Conservation (phyloP, 192 early-diverging fungal species). For the Oehlia diaphana region DNA sequence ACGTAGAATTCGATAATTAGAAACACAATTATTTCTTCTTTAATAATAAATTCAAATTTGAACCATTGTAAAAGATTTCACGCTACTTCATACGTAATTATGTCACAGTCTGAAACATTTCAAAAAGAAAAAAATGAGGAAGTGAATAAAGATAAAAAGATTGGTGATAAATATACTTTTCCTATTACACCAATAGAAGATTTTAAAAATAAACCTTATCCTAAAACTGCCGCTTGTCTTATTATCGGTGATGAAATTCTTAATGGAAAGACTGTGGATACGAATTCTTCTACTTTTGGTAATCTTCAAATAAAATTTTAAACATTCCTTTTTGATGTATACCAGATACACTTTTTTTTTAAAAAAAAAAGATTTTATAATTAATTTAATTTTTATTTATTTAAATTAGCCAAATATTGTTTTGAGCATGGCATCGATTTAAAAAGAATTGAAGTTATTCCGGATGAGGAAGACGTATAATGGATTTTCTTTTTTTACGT, state of each 20-base stretch:
- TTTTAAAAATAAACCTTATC: slow-evolving; percentile 25
- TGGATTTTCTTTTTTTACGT: not conserved
- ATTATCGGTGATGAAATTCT: slow-evolving; percentile 78
- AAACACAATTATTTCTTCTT: too few species aligned
- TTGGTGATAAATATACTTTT: not conserved
- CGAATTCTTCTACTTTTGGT: slow-evolving; percentile 58
- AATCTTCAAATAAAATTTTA: not conserved
- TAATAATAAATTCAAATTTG: too few species aligned
- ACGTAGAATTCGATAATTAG: too few species aligned
- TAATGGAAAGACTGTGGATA: slow-evolving; percentile 67
- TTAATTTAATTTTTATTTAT: not conserved
- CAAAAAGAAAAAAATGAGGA: too few species aligned
- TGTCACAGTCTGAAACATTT: not conserved
- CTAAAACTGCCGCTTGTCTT: slow-evolving; percentile 47
- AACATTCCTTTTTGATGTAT: too few species aligned
- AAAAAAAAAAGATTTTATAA: too few species aligned
- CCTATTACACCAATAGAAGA: slow-evolving; percentile 16
- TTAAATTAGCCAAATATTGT: slow-evolving; percentile 48
- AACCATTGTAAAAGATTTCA: too few species aligned
- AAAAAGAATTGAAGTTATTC: slow-evolving; percentile 54
- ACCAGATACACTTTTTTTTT: too few species aligned
- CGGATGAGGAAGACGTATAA: slow-evolving; percentile 52
- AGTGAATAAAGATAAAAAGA: not conserved
- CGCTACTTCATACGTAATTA: too few species aligned
- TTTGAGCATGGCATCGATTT: slow-evolving; percentile 64